These are phyloP conservation scores for Schizochytrium sp. DNA, from an alignment of 108 stramenopile species.

Conservation along the genomic window DNA sequence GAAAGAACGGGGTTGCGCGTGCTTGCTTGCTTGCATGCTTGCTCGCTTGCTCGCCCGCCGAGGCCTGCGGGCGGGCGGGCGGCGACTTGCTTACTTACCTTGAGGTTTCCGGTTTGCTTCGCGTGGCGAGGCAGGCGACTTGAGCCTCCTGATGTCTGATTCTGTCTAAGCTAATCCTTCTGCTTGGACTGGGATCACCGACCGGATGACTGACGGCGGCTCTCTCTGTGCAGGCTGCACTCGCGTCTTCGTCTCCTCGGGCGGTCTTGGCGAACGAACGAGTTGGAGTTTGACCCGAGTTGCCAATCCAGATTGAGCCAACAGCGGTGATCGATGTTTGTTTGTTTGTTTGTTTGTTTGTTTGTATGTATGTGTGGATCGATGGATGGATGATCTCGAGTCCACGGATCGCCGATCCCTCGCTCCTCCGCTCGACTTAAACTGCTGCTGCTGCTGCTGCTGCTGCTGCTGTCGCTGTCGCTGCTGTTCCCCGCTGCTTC, in stretches of 20 bases:
- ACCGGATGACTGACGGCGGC: too few species aligned
- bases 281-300: background rate
- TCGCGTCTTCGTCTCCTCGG: background rate
- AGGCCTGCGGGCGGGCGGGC: too few species aligned
- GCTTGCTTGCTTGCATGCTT: too few species aligned
- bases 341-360: constrained; percentile 8
- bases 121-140: too few species aligned
- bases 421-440: background rate
- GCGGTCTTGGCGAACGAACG: background rate
- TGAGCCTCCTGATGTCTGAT: too few species aligned
- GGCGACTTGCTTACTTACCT: too few species aligned
- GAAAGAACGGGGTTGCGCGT: too few species aligned
- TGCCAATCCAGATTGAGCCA: background rate
- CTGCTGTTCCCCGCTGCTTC: background rate
- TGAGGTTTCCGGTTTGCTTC: too few species aligned
- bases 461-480: background rate
- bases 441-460: background rate
- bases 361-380: background rate
- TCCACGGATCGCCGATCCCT: background rate
- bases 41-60: too few species aligned
- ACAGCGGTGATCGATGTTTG: background rate
- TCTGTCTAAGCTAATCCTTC: too few species aligned
- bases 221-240: too few species aligned
- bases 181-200: too few species aligned
- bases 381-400: background rate